A percentile compares a stretch with the other conserved stretches of the same genome.
Evolutionary conservation across 1,139 yeast genomes (phyloP).

Genomic region (Arxiozyma heterogenica): DNA sequence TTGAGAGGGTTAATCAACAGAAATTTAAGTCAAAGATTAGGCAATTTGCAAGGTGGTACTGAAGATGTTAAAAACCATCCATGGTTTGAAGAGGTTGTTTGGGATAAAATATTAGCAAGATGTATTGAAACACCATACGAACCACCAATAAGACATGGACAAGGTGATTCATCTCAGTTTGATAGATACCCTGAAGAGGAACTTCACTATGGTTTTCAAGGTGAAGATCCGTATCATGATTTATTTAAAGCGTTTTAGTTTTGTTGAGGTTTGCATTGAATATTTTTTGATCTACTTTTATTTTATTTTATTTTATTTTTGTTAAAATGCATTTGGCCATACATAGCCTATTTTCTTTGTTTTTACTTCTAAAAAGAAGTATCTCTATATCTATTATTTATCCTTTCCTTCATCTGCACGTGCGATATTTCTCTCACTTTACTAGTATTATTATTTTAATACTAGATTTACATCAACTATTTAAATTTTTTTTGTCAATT

Average conservation of each 20-base stretch:
- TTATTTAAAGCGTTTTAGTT: constrained; percentile 65
- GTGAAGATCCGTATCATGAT: constrained; percentile 73
- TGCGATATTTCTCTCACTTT: too few species aligned
- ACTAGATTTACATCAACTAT: neutral
- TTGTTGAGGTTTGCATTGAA: neutral
- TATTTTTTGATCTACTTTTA: neutral
- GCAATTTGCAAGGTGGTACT: constrained; percentile 83
- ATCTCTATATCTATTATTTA: neutral
- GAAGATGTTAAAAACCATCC: constrained; percentile 83
- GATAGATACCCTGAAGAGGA: constrained; percentile 94
- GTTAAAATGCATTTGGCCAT: neutral
- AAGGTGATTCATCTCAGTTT: constrained; percentile 89
- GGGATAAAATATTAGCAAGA: constrained; percentile 82
- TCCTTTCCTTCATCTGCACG: neutral
- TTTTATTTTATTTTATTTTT: too few species aligned
- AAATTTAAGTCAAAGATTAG: constrained; percentile 80
- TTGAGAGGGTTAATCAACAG: constrained; percentile 73
- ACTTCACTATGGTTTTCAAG: constrained; percentile 68
- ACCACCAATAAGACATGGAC: constrained; percentile 95
- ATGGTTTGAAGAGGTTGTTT: constrained; percentile 91
- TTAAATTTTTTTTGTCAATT: too few species aligned
- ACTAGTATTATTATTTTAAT: too few species aligned
- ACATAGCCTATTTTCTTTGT: neutral
- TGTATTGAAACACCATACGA: constrained; percentile 97
- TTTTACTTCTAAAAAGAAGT: neutral